Evolutionary conservation across 768 basidiomycete species (phyloP).

Genomic region (Phanerochaete sordida): DNA sequence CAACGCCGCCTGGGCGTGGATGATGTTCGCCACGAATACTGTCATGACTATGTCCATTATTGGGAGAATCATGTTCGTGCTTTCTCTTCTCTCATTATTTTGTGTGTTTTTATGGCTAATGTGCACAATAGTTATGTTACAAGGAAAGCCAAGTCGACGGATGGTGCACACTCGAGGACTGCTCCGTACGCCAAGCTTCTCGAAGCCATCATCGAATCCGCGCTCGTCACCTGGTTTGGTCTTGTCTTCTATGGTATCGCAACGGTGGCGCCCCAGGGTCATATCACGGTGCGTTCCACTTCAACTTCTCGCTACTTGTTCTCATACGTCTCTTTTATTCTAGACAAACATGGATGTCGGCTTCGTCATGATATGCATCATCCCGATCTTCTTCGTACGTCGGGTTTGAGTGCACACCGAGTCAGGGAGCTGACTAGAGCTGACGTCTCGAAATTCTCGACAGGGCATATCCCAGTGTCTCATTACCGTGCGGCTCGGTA

Average conservation of each 20-base stretch:
- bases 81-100: too few relatives aligned
- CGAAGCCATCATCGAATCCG: conserved; percentile 20
- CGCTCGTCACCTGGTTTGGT: conserved; percentile 23
- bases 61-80: conserved; percentile 17
- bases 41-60: conserved; percentile 21
- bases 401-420: neutral
- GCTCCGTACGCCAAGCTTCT: neutral
- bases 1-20: conserved; percentile 23
- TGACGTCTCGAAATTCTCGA: neutral
- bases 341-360: conserved; percentile 16
- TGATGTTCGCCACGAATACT: conserved; percentile 20
- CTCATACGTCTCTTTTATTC: neutral
- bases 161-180: neutral
- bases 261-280: conserved; percentile 16
- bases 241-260: conserved; percentile 17
- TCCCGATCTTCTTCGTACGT: conserved; percentile 19
- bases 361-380: conserved; percentile 13
- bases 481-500: conserved; percentile 19
- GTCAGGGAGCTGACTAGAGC: too few relatives aligned
- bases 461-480: conserved; percentile 23
- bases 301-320: neutral
- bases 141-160: neutral
- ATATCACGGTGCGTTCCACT: conserved; percentile 14
- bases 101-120: too few relatives aligned
- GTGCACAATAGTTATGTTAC: neutral